A percentile compares a stretch with the other conserved stretches of the same genome.
Evolutionary conservation across 2,329 filamentous ascomycete genomes (phyloP).

Genomic region (Chaetomium globosum): DNA sequence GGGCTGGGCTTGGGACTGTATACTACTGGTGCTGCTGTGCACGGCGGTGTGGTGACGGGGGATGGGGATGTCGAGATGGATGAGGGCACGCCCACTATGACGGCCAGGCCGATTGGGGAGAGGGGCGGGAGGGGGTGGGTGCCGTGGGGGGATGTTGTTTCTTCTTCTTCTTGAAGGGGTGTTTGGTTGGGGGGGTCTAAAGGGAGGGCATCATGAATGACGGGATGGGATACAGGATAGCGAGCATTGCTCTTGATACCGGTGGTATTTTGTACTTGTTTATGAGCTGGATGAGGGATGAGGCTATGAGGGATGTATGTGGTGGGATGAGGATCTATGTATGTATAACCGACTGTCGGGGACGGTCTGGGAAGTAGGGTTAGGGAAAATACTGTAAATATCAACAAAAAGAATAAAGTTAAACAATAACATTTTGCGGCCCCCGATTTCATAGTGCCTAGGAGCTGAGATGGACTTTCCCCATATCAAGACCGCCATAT

Average conservation of each 20-base stretch:
- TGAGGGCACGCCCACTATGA: conserved; percentile 31
- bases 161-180: not conserved
- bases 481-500: too few relatives aligned
- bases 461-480: not conserved
- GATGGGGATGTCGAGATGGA: conserved; percentile 30
- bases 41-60: conserved; percentile 36
- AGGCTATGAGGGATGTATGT: conserved; percentile 17
- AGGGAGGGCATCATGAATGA: not conserved
- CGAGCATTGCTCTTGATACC: conserved; percentile 13
- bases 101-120: conserved; percentile 21
- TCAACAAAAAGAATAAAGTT: not conserved
- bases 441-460: not conserved
- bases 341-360: conserved; percentile 2
- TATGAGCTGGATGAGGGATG: conserved; percentile 19
- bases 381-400: not conserved
- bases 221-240: not conserved
- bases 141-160: conserved; percentile 26
- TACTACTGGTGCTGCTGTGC: not conserved
- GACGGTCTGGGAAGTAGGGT: not conserved
- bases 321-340: not conserved
- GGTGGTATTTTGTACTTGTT: not conserved
- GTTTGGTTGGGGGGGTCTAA: not conserved
- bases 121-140: conserved; percentile 18
- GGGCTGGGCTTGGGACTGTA: conserved; percentile 36
- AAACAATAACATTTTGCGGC: not conserved